These are phyloP conservation scores for Ramaria rubella DNA, from an alignment of 768 basidiomycete genomes.

Conservation along the genomic window DNA sequence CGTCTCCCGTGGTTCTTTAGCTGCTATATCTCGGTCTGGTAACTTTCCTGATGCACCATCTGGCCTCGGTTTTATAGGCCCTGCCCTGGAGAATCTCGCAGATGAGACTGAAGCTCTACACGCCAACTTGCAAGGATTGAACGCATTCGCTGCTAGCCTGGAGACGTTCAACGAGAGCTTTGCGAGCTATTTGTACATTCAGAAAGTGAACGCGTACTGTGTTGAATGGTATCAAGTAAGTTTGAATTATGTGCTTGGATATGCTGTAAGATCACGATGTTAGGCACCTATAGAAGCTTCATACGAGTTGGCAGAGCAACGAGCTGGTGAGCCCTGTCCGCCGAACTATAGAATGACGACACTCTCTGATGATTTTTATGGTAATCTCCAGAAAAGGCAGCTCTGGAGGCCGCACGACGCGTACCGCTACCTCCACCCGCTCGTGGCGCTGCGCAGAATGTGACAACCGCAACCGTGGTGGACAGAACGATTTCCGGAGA, in stretches of 20 bases:
- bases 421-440: slow-evolving; percentile 22
- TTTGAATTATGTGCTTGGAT: background rate
- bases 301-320: slow-evolving; percentile 48
- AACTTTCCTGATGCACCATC: slow-evolving; percentile 70
- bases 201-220: slow-evolving; percentile 95
- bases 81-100: slow-evolving; percentile 75
- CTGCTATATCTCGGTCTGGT: slow-evolving; percentile 73
- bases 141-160: slow-evolving; percentile 65
- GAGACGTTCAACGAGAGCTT: slow-evolving; percentile 89
- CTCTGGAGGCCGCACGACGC: slow-evolving; percentile 40
- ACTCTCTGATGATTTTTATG: no score
- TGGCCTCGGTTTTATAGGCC: slow-evolving; percentile 79
- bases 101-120: slow-evolving; percentile 84
- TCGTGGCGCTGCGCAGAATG: slow-evolving; percentile 15
- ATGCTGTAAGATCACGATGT: slow-evolving; percentile 6
- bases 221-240: slow-evolving; percentile 85
- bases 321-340: slow-evolving; percentile 45
- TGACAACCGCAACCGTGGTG: slow-evolving; percentile 15
- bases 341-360: background rate
- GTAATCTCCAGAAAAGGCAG: no score
- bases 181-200: slow-evolving; percentile 83
- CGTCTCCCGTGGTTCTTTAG: slow-evolving; percentile 87
- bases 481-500: slow-evolving; percentile 9
- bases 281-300: slow-evolving; percentile 59
- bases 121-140: slow-evolving; percentile 65